Evolutionary conservation across 2,329 filamentous ascomycete genomes (phyloP), one percentile per base, ranked within the genome.

Genomic region (Botrytis tulipae): DNA sequence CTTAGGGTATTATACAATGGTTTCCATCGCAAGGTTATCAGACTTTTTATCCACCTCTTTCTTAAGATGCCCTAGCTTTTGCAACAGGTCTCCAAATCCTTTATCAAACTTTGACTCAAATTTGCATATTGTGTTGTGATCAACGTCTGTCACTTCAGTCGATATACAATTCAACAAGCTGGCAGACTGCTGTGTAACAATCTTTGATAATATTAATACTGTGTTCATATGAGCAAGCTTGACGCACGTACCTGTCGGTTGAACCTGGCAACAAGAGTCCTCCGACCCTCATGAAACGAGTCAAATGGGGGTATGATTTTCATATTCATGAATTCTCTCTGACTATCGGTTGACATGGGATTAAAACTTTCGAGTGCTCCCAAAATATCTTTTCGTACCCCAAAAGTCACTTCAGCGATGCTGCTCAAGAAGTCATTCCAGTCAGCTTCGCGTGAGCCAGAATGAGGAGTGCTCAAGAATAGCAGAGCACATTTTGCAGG

Each of bases 101-200:
- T 48, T n/a, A n/a, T n/a, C 46, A n/a, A 42, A 60, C 25, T 62
- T 71, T 35, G 25, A 42, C 16, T 71, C 68, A 16, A 46, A 71
- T 37, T 62, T 61, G n/a, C 68, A 71, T 32, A 37, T 71, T 14
- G 68, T 46, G n/a, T 35, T 48, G 42, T 70, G 57, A 29, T 70
- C 40, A 25, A 62, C 37, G 37, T 37, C 46, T 37, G 25, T 14
- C 9, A 54, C 54, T 40, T 20, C 22, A 14, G 9, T 12, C 29
- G 59, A 44, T 22, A 10, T 54, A 51, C 46, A 40, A 1, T 25
- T n/a, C 32, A 7, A 40, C 25, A 25, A 57, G 35, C 59, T 63
- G 10, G 70, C 70, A 20, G 59, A 65, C 44, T 51, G 59, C 12
- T 40, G 16, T 48, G 25, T 71, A 51, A 54, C 44, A 20, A 42